phyloP scores from a whole-genome alignment of 305 asterid species.

The Fraxinus baroniana region DNA sequence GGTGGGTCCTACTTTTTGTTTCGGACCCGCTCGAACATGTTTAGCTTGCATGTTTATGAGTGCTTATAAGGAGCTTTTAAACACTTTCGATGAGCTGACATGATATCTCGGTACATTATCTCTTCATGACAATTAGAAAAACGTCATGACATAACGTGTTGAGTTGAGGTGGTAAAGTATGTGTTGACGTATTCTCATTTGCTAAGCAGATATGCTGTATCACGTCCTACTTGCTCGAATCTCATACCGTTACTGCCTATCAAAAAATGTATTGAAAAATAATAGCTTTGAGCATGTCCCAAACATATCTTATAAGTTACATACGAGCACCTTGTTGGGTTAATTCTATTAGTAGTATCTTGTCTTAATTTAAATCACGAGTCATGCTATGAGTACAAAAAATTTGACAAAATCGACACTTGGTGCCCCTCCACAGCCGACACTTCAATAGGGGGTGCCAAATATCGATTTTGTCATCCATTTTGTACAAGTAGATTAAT shows the following conservation, averaged over 20 bases:
- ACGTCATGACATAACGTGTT: background rate
- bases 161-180: background rate
- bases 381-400: too few species aligned
- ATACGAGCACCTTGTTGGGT: background rate
- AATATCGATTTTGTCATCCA: too few species aligned
- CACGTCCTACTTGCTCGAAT: too few species aligned
- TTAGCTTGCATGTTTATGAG: background rate
- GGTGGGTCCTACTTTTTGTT: background rate
- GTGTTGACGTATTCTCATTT: background rate
- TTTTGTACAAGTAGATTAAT: too few species aligned
- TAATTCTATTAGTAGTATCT: background rate
- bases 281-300: background rate
- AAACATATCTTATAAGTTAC: background rate
- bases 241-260: background rate
- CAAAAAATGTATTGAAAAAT: background rate
- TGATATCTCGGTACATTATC: background rate
- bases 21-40: background rate
- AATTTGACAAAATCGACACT: too few species aligned
- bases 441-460: too few species aligned
- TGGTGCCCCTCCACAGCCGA: too few species aligned
- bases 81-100: background rate
- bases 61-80: background rate
- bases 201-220: background rate
- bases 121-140: background rate
- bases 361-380: background rate